phyloP scores from a whole-genome alignment of 2,329 filamentous ascomycete genomes.

The Epichloe gansuensis region DNA sequence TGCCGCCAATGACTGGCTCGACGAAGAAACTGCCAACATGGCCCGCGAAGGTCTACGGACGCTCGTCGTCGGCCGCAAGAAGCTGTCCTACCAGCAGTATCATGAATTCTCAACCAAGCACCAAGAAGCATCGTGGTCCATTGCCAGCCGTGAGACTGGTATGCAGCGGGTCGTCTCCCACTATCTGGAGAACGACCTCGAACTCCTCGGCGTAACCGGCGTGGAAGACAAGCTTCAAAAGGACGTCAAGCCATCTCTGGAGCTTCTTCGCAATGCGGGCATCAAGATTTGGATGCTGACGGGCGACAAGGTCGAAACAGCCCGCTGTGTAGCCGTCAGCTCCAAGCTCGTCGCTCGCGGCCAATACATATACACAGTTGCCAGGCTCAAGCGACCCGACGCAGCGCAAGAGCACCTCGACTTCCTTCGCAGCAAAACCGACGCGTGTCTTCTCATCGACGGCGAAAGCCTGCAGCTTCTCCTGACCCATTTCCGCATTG shows the following conservation, averaged over 20 bases:
- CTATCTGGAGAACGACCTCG: conserved; percentile 76
- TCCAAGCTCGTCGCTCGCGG: conserved; percentile 87
- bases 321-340: conserved; percentile 87
- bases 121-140: conserved; percentile 66
- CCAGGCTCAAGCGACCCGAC: conserved; percentile 72
- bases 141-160: conserved; percentile 66
- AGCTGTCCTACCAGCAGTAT: conserved; percentile 67
- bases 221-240: conserved; percentile 95
- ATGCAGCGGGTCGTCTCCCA: conserved; percentile 72
- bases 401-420: conserved; percentile 80
- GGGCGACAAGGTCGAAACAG: conserved; percentile 96
- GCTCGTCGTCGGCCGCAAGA: conserved; percentile 86
- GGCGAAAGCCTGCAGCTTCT: conserved; percentile 81
- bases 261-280: conserved; percentile 88
- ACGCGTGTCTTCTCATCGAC: conserved; percentile 82
- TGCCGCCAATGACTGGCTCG: conserved; percentile 92
- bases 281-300: conserved; percentile 99
- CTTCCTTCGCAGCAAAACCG: conserved; percentile 76
- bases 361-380: conserved; percentile 90
- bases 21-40: conserved; percentile 99
- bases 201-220: conserved; percentile 91
- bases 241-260: conserved; percentile 89
- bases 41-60: conserved; percentile 90
- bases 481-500: conserved; percentile 66
- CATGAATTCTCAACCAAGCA: conserved; percentile 65